Evolutionary conservation across 768 basidiomycete species (phyloP), one percentile per base, ranked within the genome.

Genomic region (Lactifluus piperatus): DNA sequence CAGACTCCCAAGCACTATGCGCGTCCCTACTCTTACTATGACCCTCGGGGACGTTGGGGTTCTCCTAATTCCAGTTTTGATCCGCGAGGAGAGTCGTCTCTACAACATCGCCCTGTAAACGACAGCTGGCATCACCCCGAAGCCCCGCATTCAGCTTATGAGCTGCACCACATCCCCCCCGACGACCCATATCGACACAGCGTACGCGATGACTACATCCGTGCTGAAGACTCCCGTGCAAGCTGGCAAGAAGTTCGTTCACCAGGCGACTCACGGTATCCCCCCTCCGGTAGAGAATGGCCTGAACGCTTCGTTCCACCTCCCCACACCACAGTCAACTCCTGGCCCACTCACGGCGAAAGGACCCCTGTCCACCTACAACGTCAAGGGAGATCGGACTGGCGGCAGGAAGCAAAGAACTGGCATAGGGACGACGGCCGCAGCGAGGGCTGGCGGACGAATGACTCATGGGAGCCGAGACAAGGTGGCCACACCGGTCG

Each of bases 41-140:
- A 71, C 50, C 68, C 77, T 46, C 80, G 83, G 65, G 74, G 69
- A 61, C 73, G 72, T 70, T 77, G 75, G 70, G 65, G 44, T 4
- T 60, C 64, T 34, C 54, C 77, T 64, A 75, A 77, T 60, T 63
- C 69, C 29, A 67, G 74, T 20, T 81, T 78, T 66, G 77, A 76
- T 61, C 70, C 72, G 62, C 79, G 69, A 67, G 77, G 81, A 66
- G 83, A 84, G 53, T 71, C 75, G 11, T 73, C 79, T 54, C 73
- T 79, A 18, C 80, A 82, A 64, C 77, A 80, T 67, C 75, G 72
- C 66, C 79, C 74, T 66, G 81, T 75, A 65, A 77, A 77, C 41
- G 73, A 77, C 59, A 77, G 77, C 64, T 83, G 84, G 81, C 77
- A 59, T 39, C 51, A 77, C 58, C 72, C 74, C 58, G 69, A 71